These are phyloP conservation scores for Coemansia sp. DNA, from an alignment of 192 early-diverging fungal species.

Conservation along the genomic window DNA sequence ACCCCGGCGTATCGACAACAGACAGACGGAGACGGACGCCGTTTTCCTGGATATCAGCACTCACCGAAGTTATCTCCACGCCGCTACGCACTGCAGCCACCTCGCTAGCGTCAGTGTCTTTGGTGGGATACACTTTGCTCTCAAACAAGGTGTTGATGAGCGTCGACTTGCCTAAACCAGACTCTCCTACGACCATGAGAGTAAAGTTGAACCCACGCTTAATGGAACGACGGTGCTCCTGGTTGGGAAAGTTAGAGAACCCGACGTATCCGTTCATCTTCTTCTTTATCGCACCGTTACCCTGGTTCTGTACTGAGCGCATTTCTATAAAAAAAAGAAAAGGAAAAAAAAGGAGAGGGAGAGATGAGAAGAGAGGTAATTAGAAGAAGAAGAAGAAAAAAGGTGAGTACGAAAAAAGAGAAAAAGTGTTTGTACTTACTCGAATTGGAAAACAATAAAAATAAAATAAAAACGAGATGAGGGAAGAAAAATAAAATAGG, in stretches of 20 bases:
- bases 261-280: slow-evolving; percentile 86
- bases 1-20: slow-evolving; percentile 97
- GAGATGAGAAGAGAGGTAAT: slow-evolving; percentile 1
- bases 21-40: slow-evolving; percentile 90
- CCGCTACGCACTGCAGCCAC: slow-evolving; percentile 17
- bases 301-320: slow-evolving; percentile 22
- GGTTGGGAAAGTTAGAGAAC: slow-evolving; percentile 90
- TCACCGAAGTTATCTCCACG: slow-evolving; percentile 77
- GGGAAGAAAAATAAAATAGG: too few relatives aligned
- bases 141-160: slow-evolving; percentile 97
- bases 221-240: slow-evolving; percentile 90
- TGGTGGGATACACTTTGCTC: slow-evolving; percentile 80
- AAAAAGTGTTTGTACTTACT: background rate
- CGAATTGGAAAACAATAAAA: too few relatives aligned
- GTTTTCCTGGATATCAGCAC: slow-evolving; percentile 92
- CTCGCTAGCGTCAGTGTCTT: slow-evolving; percentile 57
- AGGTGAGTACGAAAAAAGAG: background rate
- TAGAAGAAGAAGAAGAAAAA: background rate
- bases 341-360: background rate
- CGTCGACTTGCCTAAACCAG: slow-evolving; percentile 95
- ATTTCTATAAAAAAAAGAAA: slow-evolving; percentile 7
- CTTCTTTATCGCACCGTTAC: slow-evolving; percentile 47
- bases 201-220: slow-evolving; percentile 96
- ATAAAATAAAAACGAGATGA: background rate
- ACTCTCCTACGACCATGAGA: slow-evolving; percentile 94